Percentiles rank a stretch among this genome's conserved stretches.
Evolutionary conservation across 305 asterid genomes (phyloP).

Genomic region (Salvia sclarea): DNA sequence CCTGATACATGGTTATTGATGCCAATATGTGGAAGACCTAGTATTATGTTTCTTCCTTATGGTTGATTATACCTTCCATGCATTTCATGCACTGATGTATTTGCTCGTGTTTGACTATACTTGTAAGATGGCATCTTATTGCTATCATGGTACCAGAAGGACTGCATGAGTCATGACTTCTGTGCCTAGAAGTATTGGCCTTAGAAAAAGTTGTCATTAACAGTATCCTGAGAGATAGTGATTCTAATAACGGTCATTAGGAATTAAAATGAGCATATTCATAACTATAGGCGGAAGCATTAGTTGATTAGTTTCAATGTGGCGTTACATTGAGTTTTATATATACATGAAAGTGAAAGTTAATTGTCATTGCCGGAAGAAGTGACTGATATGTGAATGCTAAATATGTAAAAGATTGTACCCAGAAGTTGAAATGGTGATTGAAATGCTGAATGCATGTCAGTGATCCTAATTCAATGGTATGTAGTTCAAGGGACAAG

Average conservation of each 20-base stretch:
- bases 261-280: background rate
- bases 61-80: background rate
- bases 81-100: background rate
- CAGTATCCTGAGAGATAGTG: background rate
- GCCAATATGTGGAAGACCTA: background rate
- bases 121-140: background rate
- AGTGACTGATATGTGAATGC: background rate
- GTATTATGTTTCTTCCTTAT: constrained; percentile 6
- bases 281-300: background rate
- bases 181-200: background rate
- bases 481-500: background rate
- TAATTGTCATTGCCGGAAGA: background rate
- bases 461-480: too few species aligned
- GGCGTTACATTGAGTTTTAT: constrained; percentile 13
- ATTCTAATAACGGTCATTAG: background rate
- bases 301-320: constrained; percentile 1
- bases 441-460: constrained; percentile 17
- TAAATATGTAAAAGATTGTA: background rate
- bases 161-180: background rate
- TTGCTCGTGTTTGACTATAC: background rate
- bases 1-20: background rate
- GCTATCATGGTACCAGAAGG: constrained; percentile 1
- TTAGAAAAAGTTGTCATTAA: background rate
- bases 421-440: too few species aligned
- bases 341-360: constrained; percentile 3